Evolutionary conservation across 73 alveolate species (phyloP), one percentile per base, ranked within the genome.

Genomic region (Uronychia setigera): DNA sequence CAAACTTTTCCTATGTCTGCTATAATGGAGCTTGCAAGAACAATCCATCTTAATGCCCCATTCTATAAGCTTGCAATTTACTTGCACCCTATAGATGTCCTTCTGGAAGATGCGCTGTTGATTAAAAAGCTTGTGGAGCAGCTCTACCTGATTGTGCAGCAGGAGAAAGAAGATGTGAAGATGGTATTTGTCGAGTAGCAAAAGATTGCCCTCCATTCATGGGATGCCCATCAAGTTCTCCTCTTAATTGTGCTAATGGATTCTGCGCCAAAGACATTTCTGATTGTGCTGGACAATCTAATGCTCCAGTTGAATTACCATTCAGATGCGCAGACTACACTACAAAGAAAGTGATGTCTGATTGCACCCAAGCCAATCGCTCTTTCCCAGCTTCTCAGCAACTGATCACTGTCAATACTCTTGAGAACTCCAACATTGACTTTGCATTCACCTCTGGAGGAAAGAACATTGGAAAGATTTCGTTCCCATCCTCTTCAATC

Each of bases 211-310:
- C 89, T 19, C 92, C 87, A 33, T 93, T 30, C 79, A 81, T 91
- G 85, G 98, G 98, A 35, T 93, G 98, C 58, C 92, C 95, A 32
- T 33, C 76, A 79, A 79, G 74, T 19, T 19, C n/a, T 32, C 98
- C 98, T 46, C 90, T 85, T 83, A 83, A 91, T 59, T 93, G 98
- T 30, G 59, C 98, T 31, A 90, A 86, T 67, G 98, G 98, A 74
- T 86, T 89, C 85, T 93, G 98, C 82, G 98, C 80, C 9, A 79
- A 58, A 86, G 87, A 75, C 78, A 31, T 32, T 57, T 67, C 88
- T 0, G 93, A 82, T 79, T 93, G 98, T 58, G 96, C 90, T 74
- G 98, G 98, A 27, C 87, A 91, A 75, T 84, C 94, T 60, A 79
- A 94, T 14, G 89, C 95, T 60, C 96, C 93, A 57, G 58, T 86